Percentiles rank a stretch among this genome's conserved stretches.
Conservation (phyloP, 257 asterid genomes). For the Nicotiana noctiflora region DNA sequence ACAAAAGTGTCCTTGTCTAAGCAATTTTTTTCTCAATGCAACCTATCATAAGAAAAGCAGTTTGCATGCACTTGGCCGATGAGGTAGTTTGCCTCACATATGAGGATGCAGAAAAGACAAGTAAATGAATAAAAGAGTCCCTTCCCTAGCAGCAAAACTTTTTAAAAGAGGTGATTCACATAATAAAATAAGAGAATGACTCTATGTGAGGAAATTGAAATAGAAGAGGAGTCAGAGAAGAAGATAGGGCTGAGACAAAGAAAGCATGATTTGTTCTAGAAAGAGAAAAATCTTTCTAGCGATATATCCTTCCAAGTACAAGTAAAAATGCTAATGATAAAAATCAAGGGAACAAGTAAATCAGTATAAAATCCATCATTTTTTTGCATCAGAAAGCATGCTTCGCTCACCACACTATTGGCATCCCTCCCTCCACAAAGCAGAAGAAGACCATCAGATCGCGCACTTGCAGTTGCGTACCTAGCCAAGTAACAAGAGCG, state of each 20-base stretch:
- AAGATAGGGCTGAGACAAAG: not conserved
- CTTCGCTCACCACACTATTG: constrained; percentile 77
- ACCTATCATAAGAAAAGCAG: not conserved
- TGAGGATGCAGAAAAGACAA: not conserved
- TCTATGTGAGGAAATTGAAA: not conserved
- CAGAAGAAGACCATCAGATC: constrained; percentile 98
- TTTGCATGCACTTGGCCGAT: not conserved
- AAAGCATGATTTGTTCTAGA: not conserved
- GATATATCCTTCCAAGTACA: not conserved
- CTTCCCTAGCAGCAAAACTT: not conserved
- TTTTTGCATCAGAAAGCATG: constrained; percentile 5
- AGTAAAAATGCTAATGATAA: not conserved
- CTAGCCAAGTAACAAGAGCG: constrained; percentile 22
- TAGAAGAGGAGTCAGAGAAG: not conserved
- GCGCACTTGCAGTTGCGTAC: constrained; percentile 99
- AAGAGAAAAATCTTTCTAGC: not conserved
- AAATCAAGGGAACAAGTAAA: not conserved
- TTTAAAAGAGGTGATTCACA: not conserved
- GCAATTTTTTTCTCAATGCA: not conserved
- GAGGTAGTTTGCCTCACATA: not conserved
- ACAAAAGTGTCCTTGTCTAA: not conserved
- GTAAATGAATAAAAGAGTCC: not conserved
- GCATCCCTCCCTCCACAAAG: constrained; percentile 99
- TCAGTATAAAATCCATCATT: not conserved
- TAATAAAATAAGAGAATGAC: not conserved